Evolutionary conservation across 2,329 filamentous ascomycete species (phyloP).

Genomic region (Phyllosticta citrichinensis): DNA sequence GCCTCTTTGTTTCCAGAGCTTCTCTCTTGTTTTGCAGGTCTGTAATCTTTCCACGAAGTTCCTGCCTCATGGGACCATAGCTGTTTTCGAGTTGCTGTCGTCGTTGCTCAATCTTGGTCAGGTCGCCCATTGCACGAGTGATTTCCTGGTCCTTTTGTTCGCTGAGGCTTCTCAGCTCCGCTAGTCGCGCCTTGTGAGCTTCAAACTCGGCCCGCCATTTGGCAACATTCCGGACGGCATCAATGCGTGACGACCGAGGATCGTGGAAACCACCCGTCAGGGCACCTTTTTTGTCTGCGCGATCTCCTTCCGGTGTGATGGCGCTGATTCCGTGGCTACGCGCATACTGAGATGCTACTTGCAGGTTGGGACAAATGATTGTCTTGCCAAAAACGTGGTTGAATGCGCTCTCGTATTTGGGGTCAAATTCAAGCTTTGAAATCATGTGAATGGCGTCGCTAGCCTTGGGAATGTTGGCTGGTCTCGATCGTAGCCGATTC

Average conservation of each 20-base stretch:
- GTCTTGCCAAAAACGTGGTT: slow-evolving; percentile 93
- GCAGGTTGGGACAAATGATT: slow-evolving; percentile 83
- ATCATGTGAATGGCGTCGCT: slow-evolving; percentile 82
- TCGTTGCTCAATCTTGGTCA: slow-evolving; percentile 73
- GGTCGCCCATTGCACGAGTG: slow-evolving; percentile 71
- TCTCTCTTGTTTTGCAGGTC: slow-evolving; percentile 64
- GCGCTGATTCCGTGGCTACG: slow-evolving; percentile 85
- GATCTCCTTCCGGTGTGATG: slow-evolving; percentile 90
- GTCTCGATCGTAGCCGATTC: slow-evolving; percentile 63
- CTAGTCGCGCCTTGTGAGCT: slow-evolving; percentile 50
- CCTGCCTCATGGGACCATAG: slow-evolving; percentile 68
- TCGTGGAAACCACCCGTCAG: slow-evolving; percentile 94
- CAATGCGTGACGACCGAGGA: slow-evolving; percentile 72
- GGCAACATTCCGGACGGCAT: slow-evolving; percentile 66
- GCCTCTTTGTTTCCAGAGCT: slow-evolving; percentile 62
- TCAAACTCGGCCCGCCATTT: slow-evolving; percentile 70
- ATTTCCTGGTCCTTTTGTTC: slow-evolving; percentile 81
- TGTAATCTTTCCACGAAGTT: slow-evolving; percentile 64
- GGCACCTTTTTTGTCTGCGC: slow-evolving; percentile 87
- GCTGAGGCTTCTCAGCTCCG: slow-evolving; percentile 58
- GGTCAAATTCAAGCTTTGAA: slow-evolving; percentile 72
- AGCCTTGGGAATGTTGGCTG: slow-evolving; percentile 69
- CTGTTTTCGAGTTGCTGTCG: slow-evolving; percentile 69
- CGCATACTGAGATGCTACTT: slow-evolving; percentile 81
- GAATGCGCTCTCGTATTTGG: slow-evolving; percentile 72